Conservation (phyloP, 805 yeast species). For the Ogataea paraovalis region DNA sequence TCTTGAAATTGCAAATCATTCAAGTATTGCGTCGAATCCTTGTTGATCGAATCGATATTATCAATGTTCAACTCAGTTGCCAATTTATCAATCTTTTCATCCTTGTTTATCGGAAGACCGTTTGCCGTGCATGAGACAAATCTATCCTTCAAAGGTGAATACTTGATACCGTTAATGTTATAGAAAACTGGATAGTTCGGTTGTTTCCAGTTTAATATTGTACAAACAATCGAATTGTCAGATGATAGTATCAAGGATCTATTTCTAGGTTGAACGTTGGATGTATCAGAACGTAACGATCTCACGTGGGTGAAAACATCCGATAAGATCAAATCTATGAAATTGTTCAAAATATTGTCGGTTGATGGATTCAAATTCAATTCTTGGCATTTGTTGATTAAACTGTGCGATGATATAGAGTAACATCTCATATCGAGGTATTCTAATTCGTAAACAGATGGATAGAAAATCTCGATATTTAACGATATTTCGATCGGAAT, state of each 20-base stretch:
- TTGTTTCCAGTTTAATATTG: conserved; percentile 95
- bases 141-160: conserved; percentile 22
- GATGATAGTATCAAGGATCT: conserved; percentile 76
- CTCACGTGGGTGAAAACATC: conserved; percentile 76
- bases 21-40: conserved; percentile 31
- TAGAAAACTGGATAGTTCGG: conserved; percentile 95
- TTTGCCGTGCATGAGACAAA: conserved; percentile 40
- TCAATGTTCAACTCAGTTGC: conserved; percentile 28
- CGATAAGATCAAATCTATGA: conserved; percentile 69
- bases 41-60: conserved; percentile 33
- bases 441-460: conserved; percentile 45
- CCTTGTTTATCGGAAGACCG: conserved; percentile 28
- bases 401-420: conserved; percentile 19
- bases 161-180: conserved; percentile 65
- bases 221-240: conserved; percentile 84
- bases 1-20: conserved; percentile 35
- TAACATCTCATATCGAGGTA: conserved; percentile 26
- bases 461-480: conserved; percentile 72
- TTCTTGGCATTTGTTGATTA: conserved; percentile 12
- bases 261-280: conserved; percentile 12
- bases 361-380: conserved; percentile 19
- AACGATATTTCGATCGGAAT: conserved; percentile 61
- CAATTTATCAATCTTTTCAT: conserved; percentile 2
- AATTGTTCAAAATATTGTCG: conserved; percentile 52
- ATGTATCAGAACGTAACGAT: conserved; percentile 34